phyloP scores from a whole-genome alignment of 805 yeast genomes.

The Candida hispaniensis region DNA sequence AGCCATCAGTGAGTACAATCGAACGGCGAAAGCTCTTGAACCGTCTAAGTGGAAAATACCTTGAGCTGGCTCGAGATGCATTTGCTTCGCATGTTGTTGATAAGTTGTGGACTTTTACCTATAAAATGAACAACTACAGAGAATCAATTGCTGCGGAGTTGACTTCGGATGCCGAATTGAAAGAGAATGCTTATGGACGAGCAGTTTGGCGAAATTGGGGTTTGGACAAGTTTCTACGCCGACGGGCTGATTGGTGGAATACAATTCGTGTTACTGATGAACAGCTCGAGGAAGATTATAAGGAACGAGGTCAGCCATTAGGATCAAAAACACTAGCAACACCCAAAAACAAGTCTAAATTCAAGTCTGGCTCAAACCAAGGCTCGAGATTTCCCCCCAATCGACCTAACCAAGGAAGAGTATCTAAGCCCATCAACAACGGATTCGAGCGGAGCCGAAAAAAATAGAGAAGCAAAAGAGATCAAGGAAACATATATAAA shows the following conservation, averaged over 20 bases:
- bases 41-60: conserved; percentile 43
- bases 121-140: conserved; percentile 67
- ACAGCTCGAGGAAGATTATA: conserved; percentile 7
- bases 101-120: conserved; percentile 68
- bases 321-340: conserved; percentile 10
- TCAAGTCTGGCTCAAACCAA: too few relatives aligned
- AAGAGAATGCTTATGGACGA: conserved; percentile 79
- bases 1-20: conserved; percentile 37
- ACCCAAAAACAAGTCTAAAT: conserved; percentile 2
- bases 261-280: conserved; percentile 19
- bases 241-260: conserved; percentile 73
- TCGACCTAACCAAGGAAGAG: too few relatives aligned
- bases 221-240: conserved; percentile 66
- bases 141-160: conserved; percentile 74
- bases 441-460: too few relatives aligned
- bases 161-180: conserved; percentile 45
- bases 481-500: too few relatives aligned
- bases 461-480: too few relatives aligned
- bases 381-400: too few relatives aligned
- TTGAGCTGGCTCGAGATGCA: conserved; percentile 63
- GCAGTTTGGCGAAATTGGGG: conserved; percentile 94
- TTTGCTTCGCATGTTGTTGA: conserved; percentile 90
- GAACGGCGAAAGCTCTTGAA: conserved; percentile 62
- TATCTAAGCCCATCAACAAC: too few relatives aligned
- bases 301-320: conserved; percentile 11